Base-by-base conservation (phyloP, 805 yeast genomes). In the Sugiyamaella mastotermitis region DNA sequence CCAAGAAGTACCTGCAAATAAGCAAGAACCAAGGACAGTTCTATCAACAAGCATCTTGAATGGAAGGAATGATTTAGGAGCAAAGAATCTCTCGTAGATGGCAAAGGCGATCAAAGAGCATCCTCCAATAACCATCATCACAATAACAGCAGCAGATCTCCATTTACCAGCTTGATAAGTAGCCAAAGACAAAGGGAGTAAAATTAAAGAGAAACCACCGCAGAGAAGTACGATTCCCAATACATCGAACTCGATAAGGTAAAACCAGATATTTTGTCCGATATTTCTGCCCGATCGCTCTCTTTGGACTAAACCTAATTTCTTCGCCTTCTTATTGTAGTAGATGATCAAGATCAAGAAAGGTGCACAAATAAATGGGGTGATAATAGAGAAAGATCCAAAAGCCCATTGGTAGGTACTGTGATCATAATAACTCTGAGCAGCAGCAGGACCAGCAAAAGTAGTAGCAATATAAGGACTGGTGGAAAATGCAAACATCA, bases 1-100 rank as follows among this genome's bases (percentile, higher is more conserved):
- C n/a, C n/a, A n/a, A n/a, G n/a, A n/a, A 72, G 74, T 76, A 57
- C 3, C 65, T 26, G 64, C 50, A 38, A 77, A 51, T 11, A 39
- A n/a, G 32, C 52, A 50, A 6, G 84, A 78, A 13, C 81, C 63
- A 78, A 81, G 76, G 20, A 80, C 76, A 45, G 81, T 81, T 47
- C 83, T 69, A 55, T 80, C 81, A 42, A 62, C 71, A 51, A 80
- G 52, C 41, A 79, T 60, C 3, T 59, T 53, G 41, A 60, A 64
- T 17, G 84, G 84, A 13, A 73, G 57, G 31, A 80, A 55, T 18
- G 85, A 85, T 49, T 66, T 62, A 33, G 58, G 63, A n/a, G 86
- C 75, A 21, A 61, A 51, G 37, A 60, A 68, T 22, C 54, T 45
- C 56, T 80, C 87, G 74, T 77, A 77, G n/a, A 57, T 21, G 7